A percentile compares a stretch with the other conserved stretches of the same genome.
Conservation (phyloP, 148 eudicot genomes). For the Rhododendron molle region DNA sequence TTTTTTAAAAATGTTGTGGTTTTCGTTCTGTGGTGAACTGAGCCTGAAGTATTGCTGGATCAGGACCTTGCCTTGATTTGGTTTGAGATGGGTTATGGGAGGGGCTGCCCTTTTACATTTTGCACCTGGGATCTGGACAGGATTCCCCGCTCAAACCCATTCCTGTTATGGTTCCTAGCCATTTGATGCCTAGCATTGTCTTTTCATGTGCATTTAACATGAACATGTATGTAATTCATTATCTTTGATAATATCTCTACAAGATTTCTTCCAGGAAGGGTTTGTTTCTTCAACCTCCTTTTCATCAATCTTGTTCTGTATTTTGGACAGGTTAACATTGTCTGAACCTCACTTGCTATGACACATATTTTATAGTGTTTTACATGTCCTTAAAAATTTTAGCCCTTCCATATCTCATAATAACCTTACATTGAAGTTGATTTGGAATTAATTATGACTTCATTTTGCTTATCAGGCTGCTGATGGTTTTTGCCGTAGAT, state of each 20-base stretch:
- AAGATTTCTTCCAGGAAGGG: neutral
- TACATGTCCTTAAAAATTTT: neutral
- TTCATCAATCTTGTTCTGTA: neutral
- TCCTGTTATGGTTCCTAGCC: neutral
- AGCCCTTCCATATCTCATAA: neutral
- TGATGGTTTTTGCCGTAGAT: constrained; percentile 96
- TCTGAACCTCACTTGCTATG: neutral
- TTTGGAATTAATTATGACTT: neutral
- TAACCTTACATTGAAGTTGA: neutral
- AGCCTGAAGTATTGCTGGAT: neutral
- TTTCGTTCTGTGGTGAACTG: neutral
- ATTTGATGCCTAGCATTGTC: neutral
- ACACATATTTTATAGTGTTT: neutral
- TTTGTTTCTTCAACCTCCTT: neutral
- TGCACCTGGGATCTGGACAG: neutral
- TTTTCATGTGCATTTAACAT: neutral
- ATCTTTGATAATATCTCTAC: neutral
- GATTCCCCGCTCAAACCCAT: neutral
- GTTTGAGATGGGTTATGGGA: neutral
- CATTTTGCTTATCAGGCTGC: constrained; percentile 65
- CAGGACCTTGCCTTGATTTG: neutral
- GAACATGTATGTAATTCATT: neutral
- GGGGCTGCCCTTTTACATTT: neutral
- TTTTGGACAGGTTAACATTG: neutral
- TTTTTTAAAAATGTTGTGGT: neutral